These are phyloP conservation scores for Apocynum venetum DNA, from an alignment of 257 asterid genomes.

Conservation along the genomic window DNA sequence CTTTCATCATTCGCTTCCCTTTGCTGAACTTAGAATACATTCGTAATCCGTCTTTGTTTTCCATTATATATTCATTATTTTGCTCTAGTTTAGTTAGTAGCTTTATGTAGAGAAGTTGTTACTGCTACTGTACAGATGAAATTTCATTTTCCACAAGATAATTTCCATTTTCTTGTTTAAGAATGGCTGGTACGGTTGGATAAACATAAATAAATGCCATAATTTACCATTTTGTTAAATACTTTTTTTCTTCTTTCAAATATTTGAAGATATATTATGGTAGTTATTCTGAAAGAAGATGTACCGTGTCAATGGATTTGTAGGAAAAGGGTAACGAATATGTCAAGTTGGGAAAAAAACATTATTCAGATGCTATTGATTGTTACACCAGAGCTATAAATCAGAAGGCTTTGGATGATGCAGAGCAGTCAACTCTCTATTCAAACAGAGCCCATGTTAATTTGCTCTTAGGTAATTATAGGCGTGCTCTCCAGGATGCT, in stretches of 20 bases:
- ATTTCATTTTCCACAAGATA: background rate
- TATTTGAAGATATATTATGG: background rate
- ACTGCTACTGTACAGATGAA: background rate
- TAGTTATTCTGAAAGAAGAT: background rate
- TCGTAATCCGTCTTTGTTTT: background rate
- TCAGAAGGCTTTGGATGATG: constrained; percentile 71
- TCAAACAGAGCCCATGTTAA: constrained; percentile 92
- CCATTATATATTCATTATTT: background rate
- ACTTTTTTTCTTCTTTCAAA: background rate
- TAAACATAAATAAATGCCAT: background rate
- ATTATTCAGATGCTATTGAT: constrained; percentile 76
- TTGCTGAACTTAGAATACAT: background rate
- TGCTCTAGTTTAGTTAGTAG: background rate
- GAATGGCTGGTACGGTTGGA: background rate
- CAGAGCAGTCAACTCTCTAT: constrained; percentile 62
- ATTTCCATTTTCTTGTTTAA: background rate
- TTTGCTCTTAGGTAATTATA: constrained; percentile 68
- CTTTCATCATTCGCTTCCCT: background rate
- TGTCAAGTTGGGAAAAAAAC: constrained; percentile 79
- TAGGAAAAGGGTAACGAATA: constrained; percentile 86
- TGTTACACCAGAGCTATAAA: constrained; percentile 90
- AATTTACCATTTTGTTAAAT: background rate
- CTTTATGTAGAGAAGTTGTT: background rate
- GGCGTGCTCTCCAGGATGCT: constrained; percentile 86
- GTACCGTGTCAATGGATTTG: constrained; percentile 14